phyloP scores from a whole-genome alignment of 345 rosid species.

The Erodium maritimum region DNA sequence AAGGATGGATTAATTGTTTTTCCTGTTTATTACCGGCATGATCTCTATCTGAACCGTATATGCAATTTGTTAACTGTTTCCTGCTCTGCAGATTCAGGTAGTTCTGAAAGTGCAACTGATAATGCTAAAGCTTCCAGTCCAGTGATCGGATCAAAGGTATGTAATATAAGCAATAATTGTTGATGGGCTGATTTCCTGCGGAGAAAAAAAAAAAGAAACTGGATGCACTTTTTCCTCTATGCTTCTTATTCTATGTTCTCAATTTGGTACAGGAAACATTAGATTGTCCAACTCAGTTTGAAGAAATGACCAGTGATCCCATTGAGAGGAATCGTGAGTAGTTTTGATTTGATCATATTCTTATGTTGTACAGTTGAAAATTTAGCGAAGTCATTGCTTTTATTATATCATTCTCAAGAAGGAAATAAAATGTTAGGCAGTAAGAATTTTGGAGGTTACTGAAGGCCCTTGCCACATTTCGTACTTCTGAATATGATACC shows the following conservation, averaged over 20 bases:
- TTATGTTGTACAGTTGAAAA: neutral
- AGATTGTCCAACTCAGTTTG: conserved; percentile 31
- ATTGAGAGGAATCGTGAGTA: conserved; percentile 53
- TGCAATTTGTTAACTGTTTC: neutral
- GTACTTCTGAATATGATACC: too few relatives aligned
- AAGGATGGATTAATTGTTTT: neutral
- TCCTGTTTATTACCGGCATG: neutral
- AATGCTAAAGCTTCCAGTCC: conserved; percentile 34
- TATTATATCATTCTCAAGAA: neutral
- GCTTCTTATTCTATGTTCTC: neutral
- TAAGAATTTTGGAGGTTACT: too few relatives aligned
- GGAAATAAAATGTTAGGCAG: neutral
- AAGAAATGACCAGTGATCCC: conserved; percentile 27
- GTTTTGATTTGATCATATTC: neutral
- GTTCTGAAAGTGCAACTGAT: conserved; percentile 43
- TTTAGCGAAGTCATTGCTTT: neutral
- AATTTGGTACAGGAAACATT: conserved; percentile 24
- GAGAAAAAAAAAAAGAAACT: too few relatives aligned
- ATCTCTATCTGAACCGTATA: neutral
- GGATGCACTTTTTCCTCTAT: conserved; percentile 2
- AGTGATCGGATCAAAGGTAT: conserved; percentile 30
- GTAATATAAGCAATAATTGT: neutral
- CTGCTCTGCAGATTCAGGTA: conserved; percentile 32
- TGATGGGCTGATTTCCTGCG: neutral
- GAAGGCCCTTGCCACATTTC: too few relatives aligned